phyloP scores from a whole-genome alignment of 257 asterid genomes.

The Gynochthodes officinalis region DNA sequence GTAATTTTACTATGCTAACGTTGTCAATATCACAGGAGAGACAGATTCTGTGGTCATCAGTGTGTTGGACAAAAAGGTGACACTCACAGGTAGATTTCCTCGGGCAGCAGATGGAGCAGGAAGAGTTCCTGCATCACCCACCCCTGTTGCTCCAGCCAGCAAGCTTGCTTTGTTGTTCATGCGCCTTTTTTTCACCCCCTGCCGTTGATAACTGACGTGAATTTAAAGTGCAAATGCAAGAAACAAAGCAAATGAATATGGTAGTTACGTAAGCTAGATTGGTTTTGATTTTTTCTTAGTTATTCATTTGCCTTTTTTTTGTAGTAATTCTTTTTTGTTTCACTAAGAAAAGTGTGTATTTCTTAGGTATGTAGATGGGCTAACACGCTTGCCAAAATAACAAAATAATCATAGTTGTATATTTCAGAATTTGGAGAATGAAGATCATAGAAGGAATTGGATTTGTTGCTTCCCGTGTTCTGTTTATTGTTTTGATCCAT shows the following conservation, averaged over 20 bases:
- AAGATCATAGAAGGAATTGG: neutral
- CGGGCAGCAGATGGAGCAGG: constrained; percentile 1
- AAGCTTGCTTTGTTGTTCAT: constrained; percentile 27
- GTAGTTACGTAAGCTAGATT: too few relatives aligned
- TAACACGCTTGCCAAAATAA: neutral
- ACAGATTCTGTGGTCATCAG: constrained; percentile 68
- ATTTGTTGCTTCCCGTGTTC: neutral
- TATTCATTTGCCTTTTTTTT: neutral
- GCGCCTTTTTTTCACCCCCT: constrained; percentile 39
- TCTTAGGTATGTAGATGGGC: constrained; percentile 1
- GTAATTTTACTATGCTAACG: neutral
- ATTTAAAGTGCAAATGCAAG: neutral
- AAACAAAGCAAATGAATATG: neutral
- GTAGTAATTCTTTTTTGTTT: neutral
- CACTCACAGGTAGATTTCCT: constrained; percentile 53
- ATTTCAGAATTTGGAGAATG: neutral
- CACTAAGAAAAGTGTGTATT: neutral
- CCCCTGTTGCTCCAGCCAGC: constrained; percentile 26
- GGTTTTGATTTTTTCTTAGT: too few relatives aligned
- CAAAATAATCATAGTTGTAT: constrained; percentile 5
- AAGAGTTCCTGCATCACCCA: constrained; percentile 14
- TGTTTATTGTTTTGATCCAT: too few relatives aligned
- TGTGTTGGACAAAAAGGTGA: constrained; percentile 67
- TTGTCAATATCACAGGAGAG: constrained; percentile 42
- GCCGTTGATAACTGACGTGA: constrained; percentile 22